phyloP scores from a whole-genome alignment of 495 filamentous ascomycete species.

The Hypoxylon lienhwacheense region DNA sequence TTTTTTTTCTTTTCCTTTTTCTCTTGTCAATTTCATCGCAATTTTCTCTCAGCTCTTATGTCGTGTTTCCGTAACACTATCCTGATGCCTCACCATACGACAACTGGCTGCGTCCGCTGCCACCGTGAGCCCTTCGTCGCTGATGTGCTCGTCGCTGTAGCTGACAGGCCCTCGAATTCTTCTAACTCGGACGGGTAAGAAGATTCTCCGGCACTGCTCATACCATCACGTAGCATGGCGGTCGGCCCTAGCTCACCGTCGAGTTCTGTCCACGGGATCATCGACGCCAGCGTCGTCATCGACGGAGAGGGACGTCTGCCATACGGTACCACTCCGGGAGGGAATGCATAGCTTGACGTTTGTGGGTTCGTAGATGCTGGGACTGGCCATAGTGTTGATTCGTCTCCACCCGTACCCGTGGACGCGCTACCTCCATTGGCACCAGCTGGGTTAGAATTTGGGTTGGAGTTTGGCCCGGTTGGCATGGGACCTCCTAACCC shows the following conservation, averaged over 20 bases:
- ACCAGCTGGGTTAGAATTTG: constrained; percentile 1
- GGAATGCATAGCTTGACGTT: constrained; percentile 22
- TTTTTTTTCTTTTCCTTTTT: neutral
- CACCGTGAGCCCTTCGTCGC: constrained; percentile 22
- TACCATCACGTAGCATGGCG: constrained; percentile 13
- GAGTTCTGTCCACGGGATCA: constrained; percentile 33
- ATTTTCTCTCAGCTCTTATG: too few species aligned
- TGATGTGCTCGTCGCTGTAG: constrained; percentile 12
- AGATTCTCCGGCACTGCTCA: neutral
- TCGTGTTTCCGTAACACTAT: too few species aligned
- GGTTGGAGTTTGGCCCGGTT: constrained; percentile 12
- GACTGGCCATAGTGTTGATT: constrained; percentile 2
- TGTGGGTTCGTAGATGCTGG: constrained; percentile 12
- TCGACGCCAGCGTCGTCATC: constrained; percentile 30
- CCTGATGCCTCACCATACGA: constrained; percentile 34
- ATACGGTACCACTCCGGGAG: constrained; percentile 32
- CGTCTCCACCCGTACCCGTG: constrained; percentile 22
- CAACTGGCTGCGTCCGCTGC: constrained; percentile 33
- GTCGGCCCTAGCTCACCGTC: constrained; percentile 20
- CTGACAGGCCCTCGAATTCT: constrained; percentile 13
- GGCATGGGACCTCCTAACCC: constrained; percentile 2
- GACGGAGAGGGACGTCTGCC: constrained; percentile 16
- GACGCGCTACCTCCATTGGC: constrained; percentile 8
- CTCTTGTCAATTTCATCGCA: neutral
- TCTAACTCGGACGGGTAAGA: neutral